phyloP scores from a whole-genome alignment of 2,329 filamentous ascomycete genomes.

The Epicoccum sorghinum region DNA sequence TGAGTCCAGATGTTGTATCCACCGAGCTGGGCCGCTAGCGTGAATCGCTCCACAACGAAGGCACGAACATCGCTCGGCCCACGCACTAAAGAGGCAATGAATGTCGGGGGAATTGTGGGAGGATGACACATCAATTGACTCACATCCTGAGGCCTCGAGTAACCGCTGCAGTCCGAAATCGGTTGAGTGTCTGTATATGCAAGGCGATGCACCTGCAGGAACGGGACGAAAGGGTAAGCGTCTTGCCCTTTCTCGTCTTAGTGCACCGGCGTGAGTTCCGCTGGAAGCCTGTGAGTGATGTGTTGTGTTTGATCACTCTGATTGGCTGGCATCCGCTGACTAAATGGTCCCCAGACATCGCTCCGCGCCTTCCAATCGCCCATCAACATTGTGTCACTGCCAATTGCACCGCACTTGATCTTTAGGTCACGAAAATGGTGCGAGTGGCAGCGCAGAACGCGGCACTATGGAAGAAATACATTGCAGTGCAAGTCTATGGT shows the following conservation, averaged over 20 bases:
- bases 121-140: slow-evolving; percentile 12
- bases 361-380: neutral
- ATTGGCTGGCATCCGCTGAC: no score
- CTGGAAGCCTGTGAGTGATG: neutral
- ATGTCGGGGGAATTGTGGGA: slow-evolving; percentile 4
- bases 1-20: slow-evolving; percentile 10
- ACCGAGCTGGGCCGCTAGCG: slow-evolving; percentile 5
- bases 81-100: slow-evolving; percentile 6
- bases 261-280: neutral
- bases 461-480: slow-evolving; percentile 71
- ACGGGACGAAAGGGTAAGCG: neutral
- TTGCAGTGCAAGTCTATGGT: slow-evolving; percentile 77
- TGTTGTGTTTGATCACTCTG: no score
- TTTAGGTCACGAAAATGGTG: slow-evolving; percentile 37
- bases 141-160: slow-evolving; percentile 15
- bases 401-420: slow-evolving; percentile 4
- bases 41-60: slow-evolving; percentile 4
- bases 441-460: slow-evolving; percentile 55
- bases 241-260: neutral
- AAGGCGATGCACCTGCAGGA: slow-evolving; percentile 5
- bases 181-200: slow-evolving; percentile 16
- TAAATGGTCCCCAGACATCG: neutral
- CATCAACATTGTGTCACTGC: neutral
- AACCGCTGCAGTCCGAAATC: slow-evolving; percentile 19
- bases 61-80: neutral